Conservation (phyloP, 768 basidiomycete species). For the Auriscalpium orientale region DNA sequence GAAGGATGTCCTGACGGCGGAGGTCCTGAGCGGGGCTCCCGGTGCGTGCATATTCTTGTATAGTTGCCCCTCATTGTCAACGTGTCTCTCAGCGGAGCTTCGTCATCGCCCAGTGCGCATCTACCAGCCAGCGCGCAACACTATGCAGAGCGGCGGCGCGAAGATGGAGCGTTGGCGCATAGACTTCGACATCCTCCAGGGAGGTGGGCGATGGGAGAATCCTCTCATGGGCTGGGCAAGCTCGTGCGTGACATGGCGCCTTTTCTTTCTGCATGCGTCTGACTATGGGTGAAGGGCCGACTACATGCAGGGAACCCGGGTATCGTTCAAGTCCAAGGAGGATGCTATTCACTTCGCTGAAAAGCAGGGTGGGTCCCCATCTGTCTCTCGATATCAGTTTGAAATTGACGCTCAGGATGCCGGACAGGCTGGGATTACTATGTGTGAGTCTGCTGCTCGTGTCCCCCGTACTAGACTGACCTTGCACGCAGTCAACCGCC, state of each 20-base stretch:
- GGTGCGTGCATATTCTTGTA: conserved; percentile 35
- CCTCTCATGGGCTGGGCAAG: conserved; percentile 96
- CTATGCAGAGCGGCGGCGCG: conserved; percentile 88
- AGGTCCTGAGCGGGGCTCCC: conserved; percentile 82
- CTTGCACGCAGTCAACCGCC: conserved; percentile 42
- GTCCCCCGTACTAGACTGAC: conserved; percentile 10
- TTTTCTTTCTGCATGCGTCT: not conserved
- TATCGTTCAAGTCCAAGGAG: conserved; percentile 80
- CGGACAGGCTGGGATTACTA: conserved; percentile 84
- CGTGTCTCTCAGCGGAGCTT: conserved; percentile 53
- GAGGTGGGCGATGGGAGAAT: conserved; percentile 94
- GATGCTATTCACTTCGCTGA: conserved; percentile 94
- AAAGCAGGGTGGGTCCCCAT: conserved; percentile 69
- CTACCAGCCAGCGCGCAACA: conserved; percentile 87
- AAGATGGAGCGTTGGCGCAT: conserved; percentile 88
- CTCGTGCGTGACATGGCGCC: conserved; percentile 52
- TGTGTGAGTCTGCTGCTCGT: conserved; percentile 45
- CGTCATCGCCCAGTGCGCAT: conserved; percentile 85
- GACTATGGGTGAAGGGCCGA: conserved; percentile 56
- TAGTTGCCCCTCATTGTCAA: not conserved
- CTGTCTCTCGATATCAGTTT: not conserved
- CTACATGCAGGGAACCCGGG: conserved; percentile 87
- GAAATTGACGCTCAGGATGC: conserved; percentile 8
- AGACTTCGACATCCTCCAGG: conserved; percentile 88
- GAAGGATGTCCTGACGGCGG: conserved; percentile 65